These are phyloP conservation scores for Cinnamomum chago DNA, from an alignment of 164 flowering plant species.

Conservation along the genomic window DNA sequence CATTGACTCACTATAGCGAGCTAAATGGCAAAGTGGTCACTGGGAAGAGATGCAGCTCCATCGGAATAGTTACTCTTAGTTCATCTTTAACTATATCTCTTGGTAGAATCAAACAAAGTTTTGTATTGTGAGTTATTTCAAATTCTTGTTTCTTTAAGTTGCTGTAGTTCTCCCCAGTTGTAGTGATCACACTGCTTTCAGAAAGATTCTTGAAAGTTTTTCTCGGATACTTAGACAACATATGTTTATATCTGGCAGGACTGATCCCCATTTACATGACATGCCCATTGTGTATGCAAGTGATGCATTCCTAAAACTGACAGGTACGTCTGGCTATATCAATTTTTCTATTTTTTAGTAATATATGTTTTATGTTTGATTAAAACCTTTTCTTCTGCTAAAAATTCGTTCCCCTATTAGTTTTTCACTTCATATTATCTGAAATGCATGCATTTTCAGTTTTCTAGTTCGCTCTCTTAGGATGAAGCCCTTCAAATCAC, in stretches of 20 bases:
- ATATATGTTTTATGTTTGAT: not conserved
- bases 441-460: not conserved
- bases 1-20: slow-evolving; percentile 67
- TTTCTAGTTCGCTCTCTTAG: not conserved
- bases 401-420: not conserved
- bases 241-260: slow-evolving; percentile 42
- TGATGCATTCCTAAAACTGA: slow-evolving; percentile 71
- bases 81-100: slow-evolving; percentile 77
- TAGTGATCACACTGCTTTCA: not conserved
- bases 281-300: slow-evolving; percentile 94
- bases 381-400: no score
- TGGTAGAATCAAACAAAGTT: slow-evolving; percentile 99
- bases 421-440: not conserved
- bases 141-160: slow-evolving; percentile 24
- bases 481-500: no score
- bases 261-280: slow-evolving; percentile 64
- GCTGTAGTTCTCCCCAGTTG: not conserved
- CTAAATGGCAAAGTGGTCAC: slow-evolving; percentile 61
- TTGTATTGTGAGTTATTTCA: slow-evolving; percentile 95
- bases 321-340: slow-evolving; percentile 41
- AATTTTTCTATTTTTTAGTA: not conserved
- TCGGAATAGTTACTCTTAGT: slow-evolving; percentile 37
- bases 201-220: not conserved
- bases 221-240: not conserved
- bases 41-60: slow-evolving; percentile 47